These are phyloP conservation scores for Phytomonas sp. DNA, from an alignment of 208 protist species.

Conservation along the genomic window DNA sequence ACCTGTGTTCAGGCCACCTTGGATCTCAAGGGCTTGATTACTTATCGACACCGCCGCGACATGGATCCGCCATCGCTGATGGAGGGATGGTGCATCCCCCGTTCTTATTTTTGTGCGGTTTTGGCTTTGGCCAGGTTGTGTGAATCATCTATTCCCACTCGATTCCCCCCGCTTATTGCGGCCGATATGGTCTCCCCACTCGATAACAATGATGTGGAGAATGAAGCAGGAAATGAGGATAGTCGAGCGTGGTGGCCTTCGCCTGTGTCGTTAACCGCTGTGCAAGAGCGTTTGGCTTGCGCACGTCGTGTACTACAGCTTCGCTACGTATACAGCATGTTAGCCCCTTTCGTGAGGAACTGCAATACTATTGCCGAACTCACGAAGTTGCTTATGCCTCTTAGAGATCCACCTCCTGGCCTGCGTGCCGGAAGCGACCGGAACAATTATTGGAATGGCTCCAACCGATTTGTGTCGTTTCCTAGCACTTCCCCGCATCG, in stretches of 20 bases:
- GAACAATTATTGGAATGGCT: not conserved
- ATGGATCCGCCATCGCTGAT: not conserved
- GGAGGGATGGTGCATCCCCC: constrained; percentile 9
- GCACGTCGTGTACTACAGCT: constrained; percentile 47
- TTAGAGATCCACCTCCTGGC: not conserved
- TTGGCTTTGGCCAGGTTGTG: constrained; percentile 38
- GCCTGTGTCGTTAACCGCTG: constrained; percentile 20
- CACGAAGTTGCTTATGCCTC: constrained; percentile 2
- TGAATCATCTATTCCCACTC: constrained; percentile 53
- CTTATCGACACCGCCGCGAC: not conserved
- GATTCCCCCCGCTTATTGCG: constrained; percentile 27
- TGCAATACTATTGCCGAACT: constrained; percentile 21
- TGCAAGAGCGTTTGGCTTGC: constrained; percentile 26
- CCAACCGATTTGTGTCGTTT: constrained; percentile 10
- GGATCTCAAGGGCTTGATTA: constrained; percentile 22
- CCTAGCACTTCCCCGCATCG: constrained; percentile 10
- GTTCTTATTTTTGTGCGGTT: constrained; percentile 13
- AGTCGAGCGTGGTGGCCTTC: constrained; percentile 14
- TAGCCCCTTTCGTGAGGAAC: constrained; percentile 28
- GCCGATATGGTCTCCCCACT: not conserved
- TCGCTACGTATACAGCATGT: constrained; percentile 18
- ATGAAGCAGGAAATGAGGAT: not conserved
- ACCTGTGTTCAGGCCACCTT: constrained; percentile 25
- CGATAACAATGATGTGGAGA: not conserved
- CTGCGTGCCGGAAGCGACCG: not conserved